Percentiles rank a stretch among this genome's conserved stretches.
Conservation (phyloP, 2,329 filamentous ascomycete genomes). For the Aureobasidium subglaciale region DNA sequence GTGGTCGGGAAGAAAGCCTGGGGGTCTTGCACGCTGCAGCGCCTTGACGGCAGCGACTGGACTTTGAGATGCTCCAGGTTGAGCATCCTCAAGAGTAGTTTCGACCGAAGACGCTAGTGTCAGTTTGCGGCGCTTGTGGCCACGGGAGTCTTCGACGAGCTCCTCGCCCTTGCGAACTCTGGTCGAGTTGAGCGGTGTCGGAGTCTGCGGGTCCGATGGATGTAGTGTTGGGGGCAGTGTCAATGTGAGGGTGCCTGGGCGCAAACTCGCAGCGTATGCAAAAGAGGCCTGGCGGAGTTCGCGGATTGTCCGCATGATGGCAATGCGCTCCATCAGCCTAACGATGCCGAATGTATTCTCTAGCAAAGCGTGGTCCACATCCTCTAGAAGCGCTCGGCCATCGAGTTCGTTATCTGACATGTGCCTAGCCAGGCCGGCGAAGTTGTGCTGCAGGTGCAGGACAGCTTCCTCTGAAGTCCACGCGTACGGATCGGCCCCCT, state of each 20-base stretch:
- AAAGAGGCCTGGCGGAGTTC: constrained; percentile 38
- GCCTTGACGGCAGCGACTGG: neutral
- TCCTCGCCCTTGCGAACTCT: constrained; percentile 18
- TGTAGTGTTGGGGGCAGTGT: neutral
- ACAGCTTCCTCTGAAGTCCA: constrained; percentile 67
- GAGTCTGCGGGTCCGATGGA: neutral
- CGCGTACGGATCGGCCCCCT: constrained; percentile 56
- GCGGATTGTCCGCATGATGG: constrained; percentile 51
- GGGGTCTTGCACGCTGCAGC: neutral
- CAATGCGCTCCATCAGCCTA: constrained; percentile 51
- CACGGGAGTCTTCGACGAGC: constrained; percentile 23
- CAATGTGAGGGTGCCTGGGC: neutral
- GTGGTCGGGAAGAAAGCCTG: constrained; percentile 19
- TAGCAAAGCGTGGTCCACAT: constrained; percentile 43
- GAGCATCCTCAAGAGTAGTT: neutral
- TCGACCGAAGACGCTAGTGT: constrained; percentile 16
- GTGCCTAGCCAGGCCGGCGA: constrained; percentile 42
- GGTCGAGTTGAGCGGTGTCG: neutral
- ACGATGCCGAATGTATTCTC: constrained; percentile 52
- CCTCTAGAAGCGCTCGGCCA: constrained; percentile 56
- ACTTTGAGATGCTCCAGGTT: neutral
- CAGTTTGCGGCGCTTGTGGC: constrained; percentile 30
- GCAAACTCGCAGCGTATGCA: neutral
- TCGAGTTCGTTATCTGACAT: constrained; percentile 59
- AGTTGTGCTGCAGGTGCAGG: constrained; percentile 52